A percentile compares a stretch with the other conserved stretches of the same genome.
phyloP scores from a whole-genome alignment of 225 moss, liverwort and hornwort genomes.

The Anthoceros angustus region DNA sequence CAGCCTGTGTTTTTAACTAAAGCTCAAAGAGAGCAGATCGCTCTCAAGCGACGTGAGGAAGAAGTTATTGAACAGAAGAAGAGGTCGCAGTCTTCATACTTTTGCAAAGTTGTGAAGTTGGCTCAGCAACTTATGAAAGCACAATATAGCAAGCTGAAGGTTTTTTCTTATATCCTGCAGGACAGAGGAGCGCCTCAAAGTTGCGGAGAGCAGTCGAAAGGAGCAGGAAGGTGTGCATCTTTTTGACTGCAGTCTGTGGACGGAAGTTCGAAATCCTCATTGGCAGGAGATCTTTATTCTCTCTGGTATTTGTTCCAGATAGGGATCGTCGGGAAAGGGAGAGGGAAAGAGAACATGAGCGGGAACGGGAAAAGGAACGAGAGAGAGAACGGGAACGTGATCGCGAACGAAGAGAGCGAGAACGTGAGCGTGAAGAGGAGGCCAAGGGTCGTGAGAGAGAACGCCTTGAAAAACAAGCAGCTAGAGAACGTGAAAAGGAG shows the following conservation, averaged over 20 bases:
- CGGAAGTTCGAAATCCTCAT: neutral
- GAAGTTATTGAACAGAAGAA: constrained; percentile 55
- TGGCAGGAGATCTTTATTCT: neutral
- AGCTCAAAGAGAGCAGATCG: constrained; percentile 63
- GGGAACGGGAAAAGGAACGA: constrained; percentile 45
- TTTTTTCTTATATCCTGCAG: constrained; percentile 15
- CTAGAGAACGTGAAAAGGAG: constrained; percentile 87
- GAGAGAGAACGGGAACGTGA: constrained; percentile 67
- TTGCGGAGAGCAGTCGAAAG: constrained; percentile 43
- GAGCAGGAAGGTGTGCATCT: constrained; percentile 45
- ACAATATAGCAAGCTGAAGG: no score
- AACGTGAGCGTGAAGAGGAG: constrained; percentile 95
- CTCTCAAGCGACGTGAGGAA: constrained; percentile 67
- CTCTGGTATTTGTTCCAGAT: constrained; percentile 16
- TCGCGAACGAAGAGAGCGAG: constrained; percentile 83
- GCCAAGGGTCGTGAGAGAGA: constrained; percentile 75
- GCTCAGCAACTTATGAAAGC: neutral
- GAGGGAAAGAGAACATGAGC: constrained; percentile 76
- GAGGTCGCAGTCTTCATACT: constrained; percentile 12
- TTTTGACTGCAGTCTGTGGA: neutral
- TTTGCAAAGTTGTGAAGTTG: neutral
- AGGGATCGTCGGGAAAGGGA: constrained; percentile 54
- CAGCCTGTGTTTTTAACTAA: constrained; percentile 85
- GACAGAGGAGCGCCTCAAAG: constrained; percentile 76
- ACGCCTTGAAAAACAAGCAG: constrained; percentile 73